Conservation (phyloP, 805 yeast species). For the Nakazawaea populi region DNA sequence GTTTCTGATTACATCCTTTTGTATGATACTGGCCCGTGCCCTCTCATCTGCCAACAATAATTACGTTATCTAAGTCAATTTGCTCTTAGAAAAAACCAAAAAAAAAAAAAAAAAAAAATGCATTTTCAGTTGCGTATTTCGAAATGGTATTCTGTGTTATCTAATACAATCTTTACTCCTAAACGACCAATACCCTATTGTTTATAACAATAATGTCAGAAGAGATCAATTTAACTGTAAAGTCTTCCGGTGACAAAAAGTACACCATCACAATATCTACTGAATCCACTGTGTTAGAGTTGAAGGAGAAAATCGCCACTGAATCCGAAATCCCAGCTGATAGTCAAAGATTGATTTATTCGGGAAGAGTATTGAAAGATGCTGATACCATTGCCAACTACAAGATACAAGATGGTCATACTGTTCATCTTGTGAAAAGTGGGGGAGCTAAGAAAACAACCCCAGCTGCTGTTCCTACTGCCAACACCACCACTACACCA, state of each 20-base stretch:
- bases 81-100: neutral
- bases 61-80: no score
- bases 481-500: conserved; percentile 36
- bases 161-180: no score
- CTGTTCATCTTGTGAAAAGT: conserved; percentile 85
- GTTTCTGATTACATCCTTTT: no score
- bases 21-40: no score
- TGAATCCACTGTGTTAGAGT: conserved; percentile 52
- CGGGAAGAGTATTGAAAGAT: conserved; percentile 92
- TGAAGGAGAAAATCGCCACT: conserved; percentile 60
- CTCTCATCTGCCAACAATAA: neutral
- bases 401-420: conserved; percentile 80
- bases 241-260: conserved; percentile 70
- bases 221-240: conserved; percentile 22
- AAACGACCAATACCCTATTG: no score
- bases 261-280: conserved; percentile 56
- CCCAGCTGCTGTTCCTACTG: conserved; percentile 13
- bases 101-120: no score
- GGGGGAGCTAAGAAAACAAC: conserved; percentile 41
- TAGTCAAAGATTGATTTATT: conserved; percentile 85
- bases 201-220: conserved; percentile 13
- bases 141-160: no score
- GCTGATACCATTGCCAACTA: conserved; percentile 66
- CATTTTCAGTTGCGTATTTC: no score
- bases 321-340: conserved; percentile 63